These are phyloP conservation scores for Magnolia sinica DNA, from an alignment of 164 flowering plant species.

Conservation along the genomic window DNA sequence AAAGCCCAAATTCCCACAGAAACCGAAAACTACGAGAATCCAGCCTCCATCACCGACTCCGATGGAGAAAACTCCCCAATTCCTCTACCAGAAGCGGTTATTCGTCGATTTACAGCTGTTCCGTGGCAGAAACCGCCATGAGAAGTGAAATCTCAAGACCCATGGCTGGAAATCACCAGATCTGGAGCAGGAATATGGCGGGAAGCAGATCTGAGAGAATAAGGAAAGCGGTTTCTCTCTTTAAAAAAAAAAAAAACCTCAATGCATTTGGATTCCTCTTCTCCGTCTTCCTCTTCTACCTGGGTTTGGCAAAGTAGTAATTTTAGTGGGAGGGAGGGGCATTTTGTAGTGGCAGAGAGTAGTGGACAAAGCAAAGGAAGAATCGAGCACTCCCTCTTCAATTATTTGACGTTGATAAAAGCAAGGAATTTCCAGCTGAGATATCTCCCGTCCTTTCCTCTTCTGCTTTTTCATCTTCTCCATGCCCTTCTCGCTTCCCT, in stretches of 20 bases:
- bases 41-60: neutral
- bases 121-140: neutral
- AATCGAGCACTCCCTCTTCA: neutral
- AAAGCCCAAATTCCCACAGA: neutral
- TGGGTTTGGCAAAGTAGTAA: neutral
- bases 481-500: neutral
- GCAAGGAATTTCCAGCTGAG: neutral
- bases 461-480: neutral
- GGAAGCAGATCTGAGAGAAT: neutral
- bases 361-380: neutral
- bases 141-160: neutral
- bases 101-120: neutral
- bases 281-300: neutral
- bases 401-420: neutral
- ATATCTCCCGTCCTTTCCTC: neutral
- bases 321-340: neutral
- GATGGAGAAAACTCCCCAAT: too few relatives aligned
- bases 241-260: too few relatives aligned
- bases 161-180: constrained; percentile 3
- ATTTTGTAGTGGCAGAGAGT: neutral
- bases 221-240: too few relatives aligned
- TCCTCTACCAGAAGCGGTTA: neutral
- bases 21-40: neutral
- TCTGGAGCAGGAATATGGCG: neutral
- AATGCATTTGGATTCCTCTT: neutral